These are phyloP conservation scores for Bryoerythrophyllum caledonicum DNA, from an alignment of 225 moss, liverwort and hornwort genomes.

Conservation along the genomic window DNA sequence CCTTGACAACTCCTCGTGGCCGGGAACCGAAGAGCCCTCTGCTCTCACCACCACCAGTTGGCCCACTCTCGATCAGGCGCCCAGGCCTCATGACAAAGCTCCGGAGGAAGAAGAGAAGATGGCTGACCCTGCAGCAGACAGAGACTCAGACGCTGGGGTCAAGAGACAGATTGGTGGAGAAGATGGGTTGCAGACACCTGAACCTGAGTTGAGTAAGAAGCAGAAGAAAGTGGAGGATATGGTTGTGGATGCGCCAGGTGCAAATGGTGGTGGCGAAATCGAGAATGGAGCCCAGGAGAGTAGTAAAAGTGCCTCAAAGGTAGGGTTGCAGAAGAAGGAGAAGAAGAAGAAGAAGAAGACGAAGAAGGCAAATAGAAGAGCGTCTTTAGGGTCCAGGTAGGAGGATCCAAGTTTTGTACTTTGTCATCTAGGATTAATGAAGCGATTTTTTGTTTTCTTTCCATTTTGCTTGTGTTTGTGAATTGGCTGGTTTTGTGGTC, in stretches of 20 bases:
- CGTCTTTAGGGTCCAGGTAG: conserved; percentile 22
- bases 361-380: conserved; percentile 23
- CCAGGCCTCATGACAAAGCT: background rate
- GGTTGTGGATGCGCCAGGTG: background rate
- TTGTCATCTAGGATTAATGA: background rate
- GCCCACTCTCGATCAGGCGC: conserved; percentile 32
- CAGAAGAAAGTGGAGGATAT: conserved; percentile 5
- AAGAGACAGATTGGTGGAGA: background rate
- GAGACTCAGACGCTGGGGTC: conserved; percentile 8
- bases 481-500: too few relatives aligned
- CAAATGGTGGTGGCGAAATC: background rate
- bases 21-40: conserved; percentile 20
- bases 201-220: conserved; percentile 10
- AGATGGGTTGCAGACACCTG: conserved; percentile 16
- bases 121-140: conserved; percentile 18
- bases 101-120: conserved; percentile 25
- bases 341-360: conserved; percentile 36
- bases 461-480: too few relatives aligned
- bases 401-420: background rate
- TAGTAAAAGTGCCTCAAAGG: conserved; percentile 18
- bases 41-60: conserved; percentile 37
- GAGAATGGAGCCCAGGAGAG: conserved; percentile 1
- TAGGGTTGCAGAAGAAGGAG: conserved; percentile 37
- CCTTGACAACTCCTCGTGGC: conserved; percentile 19
- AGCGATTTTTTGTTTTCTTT: too few relatives aligned